phyloP scores from a whole-genome alignment of 2,329 filamentous ascomycete species.

The Fusarium ambrosium region DNA sequence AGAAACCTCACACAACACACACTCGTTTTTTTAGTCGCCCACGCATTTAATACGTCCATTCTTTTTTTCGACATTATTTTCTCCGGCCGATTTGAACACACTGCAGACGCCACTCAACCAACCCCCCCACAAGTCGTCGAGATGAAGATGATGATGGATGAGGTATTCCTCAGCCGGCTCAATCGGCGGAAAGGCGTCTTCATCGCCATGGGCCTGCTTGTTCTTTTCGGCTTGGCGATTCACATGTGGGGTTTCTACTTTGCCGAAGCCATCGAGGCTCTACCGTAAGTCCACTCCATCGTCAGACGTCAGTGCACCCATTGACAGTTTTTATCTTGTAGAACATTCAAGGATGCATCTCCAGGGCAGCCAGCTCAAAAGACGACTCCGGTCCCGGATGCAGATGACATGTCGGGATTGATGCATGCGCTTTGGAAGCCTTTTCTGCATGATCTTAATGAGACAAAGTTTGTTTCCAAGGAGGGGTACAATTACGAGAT shows the following conservation, averaged over 20 bases:
- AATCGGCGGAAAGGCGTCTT: slow-evolving; percentile 3
- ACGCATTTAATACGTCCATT: background rate
- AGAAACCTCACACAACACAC: background rate
- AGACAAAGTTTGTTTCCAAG: background rate
- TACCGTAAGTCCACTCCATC: background rate
- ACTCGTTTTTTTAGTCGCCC: background rate
- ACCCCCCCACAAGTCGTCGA: background rate
- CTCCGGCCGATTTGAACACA: background rate
- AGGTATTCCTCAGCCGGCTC: background rate
- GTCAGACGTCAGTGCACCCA: background rate
- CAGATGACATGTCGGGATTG: background rate
- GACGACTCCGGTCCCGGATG: background rate
- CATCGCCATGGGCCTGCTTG: background rate
- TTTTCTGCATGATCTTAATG: background rate
- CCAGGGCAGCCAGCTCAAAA: background rate
- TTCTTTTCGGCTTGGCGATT: background rate
- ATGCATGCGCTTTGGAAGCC: slow-evolving; percentile 5
- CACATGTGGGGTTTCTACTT: slow-evolving; percentile 5
- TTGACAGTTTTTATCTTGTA: background rate
- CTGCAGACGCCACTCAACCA: background rate
- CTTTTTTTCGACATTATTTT: background rate
- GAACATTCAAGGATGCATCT: background rate
- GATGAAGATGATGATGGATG: slow-evolving; percentile 4
- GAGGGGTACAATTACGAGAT: slow-evolving; percentile 38
- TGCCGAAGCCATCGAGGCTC: background rate